Conservation (phyloP, 495 filamentous ascomycete genomes). For the Friedmanniomyces endolithicus region DNA sequence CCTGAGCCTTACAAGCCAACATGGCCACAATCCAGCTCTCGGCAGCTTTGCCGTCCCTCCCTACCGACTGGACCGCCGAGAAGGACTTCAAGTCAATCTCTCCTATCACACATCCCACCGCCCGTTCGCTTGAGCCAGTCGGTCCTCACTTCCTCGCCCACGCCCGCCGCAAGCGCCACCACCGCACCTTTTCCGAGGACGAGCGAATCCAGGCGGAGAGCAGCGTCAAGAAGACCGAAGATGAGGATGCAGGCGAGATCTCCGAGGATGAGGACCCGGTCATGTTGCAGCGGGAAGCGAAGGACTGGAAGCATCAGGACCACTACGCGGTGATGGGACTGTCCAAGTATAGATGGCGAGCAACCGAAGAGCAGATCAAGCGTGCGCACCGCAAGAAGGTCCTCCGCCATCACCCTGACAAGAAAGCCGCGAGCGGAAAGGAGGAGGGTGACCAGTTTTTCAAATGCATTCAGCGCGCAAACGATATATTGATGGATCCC, state of each 20-base stretch:
- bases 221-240: constrained; percentile 89
- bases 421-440: constrained; percentile 81
- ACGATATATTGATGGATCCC: constrained; percentile 83
- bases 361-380: constrained; percentile 97
- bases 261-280: constrained; percentile 84
- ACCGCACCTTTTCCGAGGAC: constrained; percentile 96
- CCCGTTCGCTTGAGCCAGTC: constrained; percentile 84
- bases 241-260: constrained; percentile 77
- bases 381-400: constrained; percentile 98
- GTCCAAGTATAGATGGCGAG: constrained; percentile 76
- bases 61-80: constrained; percentile 72
- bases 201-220: constrained; percentile 91
- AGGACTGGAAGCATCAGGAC: constrained; percentile 98
- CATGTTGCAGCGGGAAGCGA: constrained; percentile 83
- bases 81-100: constrained; percentile 81
- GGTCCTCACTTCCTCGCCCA: constrained; percentile 96
- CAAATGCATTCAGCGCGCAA: constrained; percentile 99
- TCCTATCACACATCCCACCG: constrained; percentile 52
- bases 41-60: constrained; percentile 69
- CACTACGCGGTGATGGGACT: constrained; percentile 96
- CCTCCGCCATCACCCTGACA: constrained; percentile 94
- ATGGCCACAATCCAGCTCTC: constrained; percentile 70
- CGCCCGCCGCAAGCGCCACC: constrained; percentile 86
- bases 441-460: constrained; percentile 96
- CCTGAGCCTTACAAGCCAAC: constrained; percentile 27